phyloP scores from a whole-genome alignment of 2,329 filamentous ascomycete genomes.

The Botrytis fragariae region DNA sequence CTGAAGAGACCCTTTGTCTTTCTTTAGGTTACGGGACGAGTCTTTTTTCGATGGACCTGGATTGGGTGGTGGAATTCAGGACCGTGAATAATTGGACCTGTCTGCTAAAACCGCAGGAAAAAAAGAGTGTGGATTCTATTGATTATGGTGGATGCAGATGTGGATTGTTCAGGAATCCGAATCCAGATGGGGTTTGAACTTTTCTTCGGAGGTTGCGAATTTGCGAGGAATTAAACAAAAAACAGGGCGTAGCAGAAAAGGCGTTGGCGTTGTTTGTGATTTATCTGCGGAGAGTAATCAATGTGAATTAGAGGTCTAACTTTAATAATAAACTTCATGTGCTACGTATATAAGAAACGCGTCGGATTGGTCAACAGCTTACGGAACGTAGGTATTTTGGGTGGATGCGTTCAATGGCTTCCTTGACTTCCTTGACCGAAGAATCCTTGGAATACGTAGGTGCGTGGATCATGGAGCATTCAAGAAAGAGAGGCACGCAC shows the following conservation, averaged over 20 bases:
- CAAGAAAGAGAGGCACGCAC: background rate
- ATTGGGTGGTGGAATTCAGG: background rate
- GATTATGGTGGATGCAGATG: background rate
- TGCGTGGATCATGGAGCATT: slow-evolving; percentile 12
- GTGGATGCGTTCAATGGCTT: slow-evolving; percentile 7
- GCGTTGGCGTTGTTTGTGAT: slow-evolving; percentile 11
- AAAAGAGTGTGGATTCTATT: slow-evolving; percentile 18
- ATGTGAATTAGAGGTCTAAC: slow-evolving; percentile 8
- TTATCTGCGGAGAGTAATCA: slow-evolving; percentile 12
- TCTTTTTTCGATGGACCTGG: background rate
- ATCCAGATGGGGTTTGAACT: slow-evolving; percentile 10
- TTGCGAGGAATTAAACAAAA: slow-evolving; percentile 2
- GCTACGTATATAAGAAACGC: slow-evolving; percentile 13
- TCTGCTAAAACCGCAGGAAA: background rate
- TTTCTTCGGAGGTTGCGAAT: slow-evolving; percentile 5
- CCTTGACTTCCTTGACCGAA: slow-evolving; percentile 5
- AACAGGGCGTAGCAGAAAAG: background rate
- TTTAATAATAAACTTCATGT: background rate
- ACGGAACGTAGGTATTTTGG: slow-evolving; percentile 2
- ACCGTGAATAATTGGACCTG: slow-evolving; percentile 1
- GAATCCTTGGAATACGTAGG: slow-evolving; percentile 1
- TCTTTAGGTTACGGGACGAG: background rate
- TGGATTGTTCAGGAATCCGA: slow-evolving; percentile 1
- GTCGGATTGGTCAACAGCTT: slow-evolving; percentile 20
- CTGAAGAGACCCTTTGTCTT: slow-evolving; percentile 5